phyloP scores from a whole-genome alignment of 345 rosid species.

The Melaleuca quinquenervia region DNA sequence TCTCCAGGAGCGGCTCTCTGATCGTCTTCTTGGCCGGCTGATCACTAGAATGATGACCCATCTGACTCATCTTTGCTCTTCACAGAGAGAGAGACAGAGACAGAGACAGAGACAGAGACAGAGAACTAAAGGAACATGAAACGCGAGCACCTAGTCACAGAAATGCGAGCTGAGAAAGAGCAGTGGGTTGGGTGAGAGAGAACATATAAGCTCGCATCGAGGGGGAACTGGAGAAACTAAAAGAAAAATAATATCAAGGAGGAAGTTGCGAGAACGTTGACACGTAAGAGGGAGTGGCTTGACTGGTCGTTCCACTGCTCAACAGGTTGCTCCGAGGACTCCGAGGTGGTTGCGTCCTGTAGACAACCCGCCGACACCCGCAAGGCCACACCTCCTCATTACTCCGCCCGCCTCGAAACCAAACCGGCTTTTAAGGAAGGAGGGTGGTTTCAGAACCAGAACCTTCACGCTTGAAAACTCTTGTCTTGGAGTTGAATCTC shows the following conservation, averaged over 20 bases:
- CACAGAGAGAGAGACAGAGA: not conserved
- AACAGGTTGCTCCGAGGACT: not conserved
- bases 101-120: not conserved
- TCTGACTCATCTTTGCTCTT: not conserved
- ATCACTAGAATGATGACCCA: not conserved
- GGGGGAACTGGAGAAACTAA: not conserved
- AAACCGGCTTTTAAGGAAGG: not conserved
- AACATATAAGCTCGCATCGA: not conserved
- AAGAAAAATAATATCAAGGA: not conserved
- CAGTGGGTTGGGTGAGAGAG: not conserved
- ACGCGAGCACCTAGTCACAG: not conserved
- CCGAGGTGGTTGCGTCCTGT: not conserved
- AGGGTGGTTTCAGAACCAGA: not conserved
- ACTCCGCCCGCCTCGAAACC: not conserved
- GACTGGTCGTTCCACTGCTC: not conserved
- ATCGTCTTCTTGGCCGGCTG: not conserved
- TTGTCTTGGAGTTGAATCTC: not conserved
- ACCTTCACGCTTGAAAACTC: not conserved
- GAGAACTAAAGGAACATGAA: not conserved
- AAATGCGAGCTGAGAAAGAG: not conserved
- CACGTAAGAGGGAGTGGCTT: not conserved
- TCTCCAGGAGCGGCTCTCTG: slow-evolving; percentile 17
- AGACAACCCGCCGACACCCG: not conserved
- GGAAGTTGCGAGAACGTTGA: not conserved
- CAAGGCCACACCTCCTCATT: not conserved